Percentiles rank a stretch among this genome's conserved stretches.
phyloP scores from a whole-genome alignment of 75 land plant species.

The Pinus albicaulis region DNA sequence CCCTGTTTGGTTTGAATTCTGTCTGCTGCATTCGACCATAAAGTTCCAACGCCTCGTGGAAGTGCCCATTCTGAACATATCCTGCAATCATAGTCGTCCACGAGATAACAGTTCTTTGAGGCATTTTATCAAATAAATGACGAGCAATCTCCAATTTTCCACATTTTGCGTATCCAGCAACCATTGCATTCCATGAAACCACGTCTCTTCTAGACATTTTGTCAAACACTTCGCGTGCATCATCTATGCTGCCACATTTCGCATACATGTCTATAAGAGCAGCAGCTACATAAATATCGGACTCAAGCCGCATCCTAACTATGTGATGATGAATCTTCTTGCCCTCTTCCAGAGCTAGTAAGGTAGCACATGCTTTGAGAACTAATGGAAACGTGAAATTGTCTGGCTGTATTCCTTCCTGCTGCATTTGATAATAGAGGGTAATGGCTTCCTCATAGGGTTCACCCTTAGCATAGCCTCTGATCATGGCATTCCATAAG shows the following conservation, averaged over 20 bases:
- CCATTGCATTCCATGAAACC: constrained; percentile 3
- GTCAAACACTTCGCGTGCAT: not conserved
- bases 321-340: constrained; percentile 21
- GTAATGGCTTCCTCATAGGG: constrained; percentile 16
- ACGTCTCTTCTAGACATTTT: constrained; percentile 9
- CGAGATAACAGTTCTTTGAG: constrained; percentile 41
- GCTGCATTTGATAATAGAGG: constrained; percentile 27
- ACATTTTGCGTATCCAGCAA: constrained; percentile 40
- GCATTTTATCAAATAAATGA: constrained; percentile 42
- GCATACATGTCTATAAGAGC: constrained; percentile 32
- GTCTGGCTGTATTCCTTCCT: constrained; percentile 28
- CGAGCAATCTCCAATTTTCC: constrained; percentile 39
- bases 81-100: constrained; percentile 78
- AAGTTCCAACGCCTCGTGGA: constrained; percentile 44
- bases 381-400: constrained; percentile 44
- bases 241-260: constrained; percentile 20
- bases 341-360: constrained; percentile 14
- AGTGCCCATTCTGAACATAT: constrained; percentile 44
- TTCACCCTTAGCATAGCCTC: constrained; percentile 30
- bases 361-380: constrained; percentile 34
- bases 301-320: constrained; percentile 13
- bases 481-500: constrained; percentile 45
- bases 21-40: constrained; percentile 41
- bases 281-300: constrained; percentile 20
- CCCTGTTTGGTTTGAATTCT: not conserved